Conservation (phyloP, 1,284 basidiomycete species). For the Lignosus rhinocerotis region DNA sequence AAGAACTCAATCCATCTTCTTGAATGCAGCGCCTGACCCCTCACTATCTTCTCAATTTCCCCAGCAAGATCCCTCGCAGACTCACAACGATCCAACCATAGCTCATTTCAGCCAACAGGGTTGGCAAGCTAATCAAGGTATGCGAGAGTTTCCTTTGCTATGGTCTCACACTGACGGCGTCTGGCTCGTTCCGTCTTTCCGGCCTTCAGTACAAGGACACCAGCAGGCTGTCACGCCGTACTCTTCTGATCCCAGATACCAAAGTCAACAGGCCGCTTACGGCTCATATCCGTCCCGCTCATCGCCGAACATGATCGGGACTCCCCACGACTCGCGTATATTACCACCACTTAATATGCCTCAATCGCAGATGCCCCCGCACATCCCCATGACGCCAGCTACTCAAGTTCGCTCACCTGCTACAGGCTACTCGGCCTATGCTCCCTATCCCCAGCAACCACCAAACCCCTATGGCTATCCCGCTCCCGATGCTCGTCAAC, state of each 20-base stretch:
- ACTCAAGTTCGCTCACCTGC: slow-evolving; percentile 31
- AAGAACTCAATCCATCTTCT: slow-evolving; percentile 29
- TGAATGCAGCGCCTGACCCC: slow-evolving; percentile 33
- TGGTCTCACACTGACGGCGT: slow-evolving; percentile 17
- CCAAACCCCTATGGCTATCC: slow-evolving; percentile 25
- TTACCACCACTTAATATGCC: slow-evolving; percentile 49
- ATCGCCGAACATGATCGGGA: slow-evolving; percentile 45
- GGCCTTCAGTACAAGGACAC: slow-evolving; percentile 25
- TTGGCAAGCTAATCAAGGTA: slow-evolving; percentile 52
- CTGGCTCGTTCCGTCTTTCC: slow-evolving; percentile 14
- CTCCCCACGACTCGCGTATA: slow-evolving; percentile 44
- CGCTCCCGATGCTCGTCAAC: slow-evolving; percentile 31
- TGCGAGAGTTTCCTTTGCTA: slow-evolving; percentile 28
- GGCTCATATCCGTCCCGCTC: slow-evolving; percentile 48
- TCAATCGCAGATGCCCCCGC: slow-evolving; percentile 28
- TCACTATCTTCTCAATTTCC: slow-evolving; percentile 57
- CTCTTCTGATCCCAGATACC: slow-evolving; percentile 51
- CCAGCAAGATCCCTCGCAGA: slow-evolving; percentile 62
- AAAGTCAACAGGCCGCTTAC: slow-evolving; percentile 45
- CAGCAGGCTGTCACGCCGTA: slow-evolving; percentile 29
- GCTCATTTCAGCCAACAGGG: slow-evolving; percentile 46
- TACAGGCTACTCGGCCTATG: slow-evolving; percentile 27
- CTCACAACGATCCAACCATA: slow-evolving; percentile 54
- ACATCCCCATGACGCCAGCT: slow-evolving; percentile 24
- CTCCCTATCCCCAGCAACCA: slow-evolving; percentile 27